These are phyloP conservation scores for Penicillium sp. DNA, from an alignment of 2,329 filamentous ascomycete genomes.

Conservation along the genomic window DNA sequence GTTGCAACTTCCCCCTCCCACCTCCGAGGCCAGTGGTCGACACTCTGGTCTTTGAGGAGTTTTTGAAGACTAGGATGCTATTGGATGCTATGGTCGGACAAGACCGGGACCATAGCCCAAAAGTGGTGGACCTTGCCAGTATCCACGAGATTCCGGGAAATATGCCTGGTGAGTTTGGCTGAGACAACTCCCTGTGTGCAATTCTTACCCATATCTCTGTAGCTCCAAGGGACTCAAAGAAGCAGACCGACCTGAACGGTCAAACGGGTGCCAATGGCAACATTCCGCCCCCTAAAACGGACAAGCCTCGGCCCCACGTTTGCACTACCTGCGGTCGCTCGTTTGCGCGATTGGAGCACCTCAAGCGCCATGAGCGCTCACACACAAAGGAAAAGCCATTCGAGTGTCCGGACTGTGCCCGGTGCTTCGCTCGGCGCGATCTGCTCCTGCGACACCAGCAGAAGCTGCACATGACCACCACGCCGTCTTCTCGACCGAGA, in stretches of 20 bases:
- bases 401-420: constrained; percentile 87
- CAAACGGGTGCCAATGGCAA: constrained; percentile 30
- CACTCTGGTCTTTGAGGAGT: constrained; percentile 9
- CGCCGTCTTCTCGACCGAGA: constrained; percentile 79
- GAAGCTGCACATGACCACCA: constrained; percentile 92
- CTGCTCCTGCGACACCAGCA: constrained; percentile 92
- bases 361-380: constrained; percentile 96
- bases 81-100: constrained; percentile 40
- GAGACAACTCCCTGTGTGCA: constrained; percentile 11
- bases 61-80: constrained; percentile 28
- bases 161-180: constrained; percentile 38
- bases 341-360: constrained; percentile 90
- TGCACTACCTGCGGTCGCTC: constrained; percentile 88
- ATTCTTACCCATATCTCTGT: constrained; percentile 23
- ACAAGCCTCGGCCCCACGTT: constrained; percentile 93
- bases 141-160: constrained; percentile 42
- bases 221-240: constrained; percentile 30
- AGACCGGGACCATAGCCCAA: constrained; percentile 33
- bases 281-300: constrained; percentile 80
- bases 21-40: constrained; percentile 1
- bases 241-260: constrained; percentile 31
- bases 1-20: neutral
- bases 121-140: constrained; percentile 40
- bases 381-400: constrained; percentile 99
- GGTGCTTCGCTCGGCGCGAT: constrained; percentile 93